These are phyloP conservation scores for Pseudohalonectria lignicola DNA, from an alignment of 2,329 filamentous ascomycete genomes.

Conservation along the genomic window DNA sequence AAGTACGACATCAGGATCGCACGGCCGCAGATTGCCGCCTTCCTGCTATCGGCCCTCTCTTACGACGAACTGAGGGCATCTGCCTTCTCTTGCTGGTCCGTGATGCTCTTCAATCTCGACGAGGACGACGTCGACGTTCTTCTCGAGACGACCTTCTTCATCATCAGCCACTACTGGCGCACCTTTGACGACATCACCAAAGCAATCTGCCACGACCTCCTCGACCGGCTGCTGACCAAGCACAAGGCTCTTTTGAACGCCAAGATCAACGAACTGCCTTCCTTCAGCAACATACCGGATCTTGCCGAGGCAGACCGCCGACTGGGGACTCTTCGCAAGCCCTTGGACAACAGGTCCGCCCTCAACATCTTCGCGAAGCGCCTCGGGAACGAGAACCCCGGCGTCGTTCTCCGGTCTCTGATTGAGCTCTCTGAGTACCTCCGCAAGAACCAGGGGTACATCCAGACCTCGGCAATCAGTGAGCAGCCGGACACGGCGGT, in stretches of 20 bases:
- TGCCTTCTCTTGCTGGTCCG: conserved; percentile 76
- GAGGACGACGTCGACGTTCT: conserved; percentile 64
- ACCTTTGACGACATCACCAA: conserved; percentile 51
- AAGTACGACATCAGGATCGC: conserved; percentile 65
- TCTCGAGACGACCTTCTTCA: conserved; percentile 80
- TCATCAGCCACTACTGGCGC: conserved; percentile 74
- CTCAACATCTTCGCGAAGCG: conserved; percentile 64
- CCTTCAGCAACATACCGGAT: conserved; percentile 57
- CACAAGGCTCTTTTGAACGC: conserved; percentile 51
- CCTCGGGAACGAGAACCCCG: conserved; percentile 71
- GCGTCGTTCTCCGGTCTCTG: conserved; percentile 74
- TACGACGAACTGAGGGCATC: conserved; percentile 63
- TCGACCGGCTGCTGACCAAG: conserved; percentile 54
- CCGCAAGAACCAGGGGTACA: conserved; percentile 58
- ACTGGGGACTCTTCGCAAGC: conserved; percentile 52
- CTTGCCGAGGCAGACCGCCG: conserved; percentile 57
- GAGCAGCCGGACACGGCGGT: conserved; percentile 75
- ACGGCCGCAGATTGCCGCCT: conserved; percentile 89
- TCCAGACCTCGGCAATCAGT: conserved; percentile 70
- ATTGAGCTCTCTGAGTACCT: conserved; percentile 68
- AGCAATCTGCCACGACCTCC: conserved; percentile 46
- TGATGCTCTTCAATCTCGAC: conserved; percentile 63
- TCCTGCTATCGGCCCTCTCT: conserved; percentile 72
- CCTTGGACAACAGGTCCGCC: conserved; percentile 54
- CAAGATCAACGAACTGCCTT: conserved; percentile 67